Evolutionary conservation across 1,284 basidiomycete species (phyloP).

Genomic region (Melanopsichium pennsylvanicum): DNA sequence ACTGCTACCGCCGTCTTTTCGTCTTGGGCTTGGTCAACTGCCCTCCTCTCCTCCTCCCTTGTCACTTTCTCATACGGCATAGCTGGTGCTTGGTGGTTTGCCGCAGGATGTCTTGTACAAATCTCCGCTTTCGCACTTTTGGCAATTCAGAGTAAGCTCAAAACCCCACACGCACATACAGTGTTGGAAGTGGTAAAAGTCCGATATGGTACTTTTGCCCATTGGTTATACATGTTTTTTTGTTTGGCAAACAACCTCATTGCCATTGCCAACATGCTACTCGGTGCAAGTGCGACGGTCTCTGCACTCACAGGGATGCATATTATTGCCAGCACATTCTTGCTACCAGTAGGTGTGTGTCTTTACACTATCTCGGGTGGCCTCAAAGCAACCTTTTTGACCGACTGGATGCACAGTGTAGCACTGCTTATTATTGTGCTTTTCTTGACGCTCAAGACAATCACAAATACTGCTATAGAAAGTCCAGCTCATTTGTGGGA

Average conservation of each 20-base stretch:
- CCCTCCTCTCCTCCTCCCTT: constrained; percentile 39
- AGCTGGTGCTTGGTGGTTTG: constrained; percentile 51
- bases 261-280: constrained; percentile 58
- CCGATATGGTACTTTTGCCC: constrained; percentile 53
- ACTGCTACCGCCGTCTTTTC: constrained; percentile 57
- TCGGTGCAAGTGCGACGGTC: constrained; percentile 56
- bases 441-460: constrained; percentile 53
- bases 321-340: constrained; percentile 51
- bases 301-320: constrained; percentile 58
- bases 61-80: constrained; percentile 51
- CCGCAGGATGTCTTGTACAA: constrained; percentile 47
- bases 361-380: constrained; percentile 59
- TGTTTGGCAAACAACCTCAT: constrained; percentile 60
- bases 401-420: constrained; percentile 58
- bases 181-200: constrained; percentile 57
- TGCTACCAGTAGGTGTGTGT: constrained; percentile 56
- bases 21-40: constrained; percentile 60
- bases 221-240: constrained; percentile 59
- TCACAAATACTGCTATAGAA: constrained; percentile 38
- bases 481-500: constrained; percentile 49
- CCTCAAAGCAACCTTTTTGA: constrained; percentile 54
- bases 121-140: constrained; percentile 52
- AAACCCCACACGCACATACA: constrained; percentile 57
- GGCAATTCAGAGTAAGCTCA: constrained; percentile 50
- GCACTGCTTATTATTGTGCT: constrained; percentile 55